Percentiles rank a stretch among this genome's conserved stretches.
Conservation (phyloP, 345 rosid species). For the Theobroma cacao region DNA sequence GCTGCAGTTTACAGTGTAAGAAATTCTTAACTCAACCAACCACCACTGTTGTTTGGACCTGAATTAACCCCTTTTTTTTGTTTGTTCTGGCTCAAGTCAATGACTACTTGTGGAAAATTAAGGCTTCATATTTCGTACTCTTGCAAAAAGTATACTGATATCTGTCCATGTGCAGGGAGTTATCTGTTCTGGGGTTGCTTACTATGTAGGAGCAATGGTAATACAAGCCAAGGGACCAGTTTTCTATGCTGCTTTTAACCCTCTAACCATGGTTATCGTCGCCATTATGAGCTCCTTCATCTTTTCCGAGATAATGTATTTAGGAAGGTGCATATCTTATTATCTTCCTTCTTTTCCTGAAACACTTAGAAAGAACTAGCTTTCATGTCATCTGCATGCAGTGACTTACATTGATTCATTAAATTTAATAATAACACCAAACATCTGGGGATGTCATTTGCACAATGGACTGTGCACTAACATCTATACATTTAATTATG, state of each 20-base stretch:
- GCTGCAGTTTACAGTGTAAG: conserved; percentile 79
- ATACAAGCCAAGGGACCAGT: conserved; percentile 53
- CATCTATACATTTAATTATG: background rate
- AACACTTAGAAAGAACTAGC: background rate
- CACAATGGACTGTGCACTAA: background rate
- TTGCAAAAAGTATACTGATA: background rate
- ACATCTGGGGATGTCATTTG: background rate
- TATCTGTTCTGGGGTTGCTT: conserved; percentile 37
- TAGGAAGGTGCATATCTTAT: conserved; percentile 39
- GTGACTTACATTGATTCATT: background rate
- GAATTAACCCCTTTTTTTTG: background rate
- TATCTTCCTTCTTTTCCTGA: background rate
- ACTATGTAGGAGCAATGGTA: conserved; percentile 40
- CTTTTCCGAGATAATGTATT: conserved; percentile 33
- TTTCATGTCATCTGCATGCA: background rate
- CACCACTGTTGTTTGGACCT: background rate
- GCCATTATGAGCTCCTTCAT: conserved; percentile 45
- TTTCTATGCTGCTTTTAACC: conserved; percentile 52
- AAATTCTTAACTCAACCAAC: background rate
- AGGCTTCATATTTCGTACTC: no score
- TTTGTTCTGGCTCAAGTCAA: no score
- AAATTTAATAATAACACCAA: background rate
- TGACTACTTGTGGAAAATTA: no score
- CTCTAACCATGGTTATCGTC: conserved; percentile 45
- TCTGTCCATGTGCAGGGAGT: conserved; percentile 37